Conservation (phyloP, 2,329 filamentous ascomycete species). For the Blastomyces emzantsi region DNA sequence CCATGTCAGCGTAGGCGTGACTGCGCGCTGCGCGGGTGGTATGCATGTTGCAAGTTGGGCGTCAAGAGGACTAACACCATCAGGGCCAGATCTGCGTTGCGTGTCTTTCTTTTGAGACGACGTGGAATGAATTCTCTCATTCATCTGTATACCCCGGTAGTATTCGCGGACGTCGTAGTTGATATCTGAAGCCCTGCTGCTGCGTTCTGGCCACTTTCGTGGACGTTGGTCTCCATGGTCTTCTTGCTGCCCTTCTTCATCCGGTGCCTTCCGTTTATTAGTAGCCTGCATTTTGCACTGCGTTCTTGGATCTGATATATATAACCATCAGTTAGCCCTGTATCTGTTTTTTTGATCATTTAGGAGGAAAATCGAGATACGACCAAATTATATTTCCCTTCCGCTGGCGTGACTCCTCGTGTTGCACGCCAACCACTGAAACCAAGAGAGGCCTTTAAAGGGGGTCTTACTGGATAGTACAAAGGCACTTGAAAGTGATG, state of each 20-base stretch:
- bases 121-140: not conserved
- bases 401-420: not conserved
- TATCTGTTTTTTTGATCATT: not conserved
- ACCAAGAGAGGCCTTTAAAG: not conserved
- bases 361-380: not conserved
- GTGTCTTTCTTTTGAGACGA: not conserved
- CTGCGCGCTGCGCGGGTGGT: not conserved
- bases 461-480: not conserved
- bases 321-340: not conserved
- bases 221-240: not conserved
- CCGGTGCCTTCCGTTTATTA: not conserved
- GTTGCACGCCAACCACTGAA: not conserved
- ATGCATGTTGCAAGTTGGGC: not conserved
- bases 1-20: not conserved
- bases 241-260: not conserved
- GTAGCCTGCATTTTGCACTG: not conserved
- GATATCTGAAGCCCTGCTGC: not conserved
- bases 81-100: not conserved
- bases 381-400: not conserved
- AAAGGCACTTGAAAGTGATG: not conserved
- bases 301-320: not conserved
- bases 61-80: not conserved
- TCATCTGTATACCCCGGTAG: not conserved
- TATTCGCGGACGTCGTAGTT: not conserved
- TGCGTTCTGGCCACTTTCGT: not conserved